Evolutionary conservation across 805 yeast species (phyloP).

Genomic region (Schwanniomyces pseudopolymorphus): DNA sequence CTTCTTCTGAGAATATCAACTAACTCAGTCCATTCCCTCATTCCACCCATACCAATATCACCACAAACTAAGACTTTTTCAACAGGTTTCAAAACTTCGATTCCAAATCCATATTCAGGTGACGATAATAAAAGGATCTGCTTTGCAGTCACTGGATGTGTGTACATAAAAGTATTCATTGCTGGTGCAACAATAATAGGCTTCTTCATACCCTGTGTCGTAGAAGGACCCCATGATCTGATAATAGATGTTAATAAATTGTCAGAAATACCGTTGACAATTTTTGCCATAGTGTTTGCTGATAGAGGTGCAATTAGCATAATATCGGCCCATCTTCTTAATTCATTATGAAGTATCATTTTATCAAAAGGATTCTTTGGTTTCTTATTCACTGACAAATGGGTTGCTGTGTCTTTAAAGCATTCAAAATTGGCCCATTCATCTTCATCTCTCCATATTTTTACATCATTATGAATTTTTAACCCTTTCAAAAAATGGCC

Average conservation of each 20-base stretch:
- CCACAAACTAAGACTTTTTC: conserved; percentile 49
- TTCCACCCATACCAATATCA: conserved; percentile 51
- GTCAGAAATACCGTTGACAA: conserved; percentile 45
- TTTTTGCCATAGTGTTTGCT: conserved; percentile 45
- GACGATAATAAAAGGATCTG: conserved; percentile 32
- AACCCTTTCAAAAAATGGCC: conserved; percentile 65
- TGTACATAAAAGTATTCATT: conserved; percentile 49
- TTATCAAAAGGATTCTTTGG: conserved; percentile 35
- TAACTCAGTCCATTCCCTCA: conserved; percentile 48
- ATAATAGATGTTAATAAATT: conserved; percentile 43
- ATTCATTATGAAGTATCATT: conserved; percentile 42
- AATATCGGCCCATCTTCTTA: conserved; percentile 48
- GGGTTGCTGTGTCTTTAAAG: conserved; percentile 15
- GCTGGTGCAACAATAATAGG: conserved; percentile 49
- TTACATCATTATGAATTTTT: conserved; percentile 63
- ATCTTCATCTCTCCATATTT: conserved; percentile 90
- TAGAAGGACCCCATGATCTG: conserved; percentile 33
- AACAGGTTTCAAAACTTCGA: conserved; percentile 45
- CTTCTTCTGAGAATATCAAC: conserved; percentile 42
- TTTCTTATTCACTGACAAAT: conserved; percentile 13
- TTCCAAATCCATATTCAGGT: conserved; percentile 41
- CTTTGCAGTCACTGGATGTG: conserved; percentile 45
- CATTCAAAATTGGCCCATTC: conserved; percentile 69
- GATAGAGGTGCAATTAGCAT: conserved; percentile 47
- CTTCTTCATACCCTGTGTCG: conserved; percentile 22